Percentiles rank a stretch among this genome's conserved stretches.
These are phyloP conservation scores for Spathaspora passalidarum DNA, from an alignment of 805 yeast species.

Conservation along the genomic window DNA sequence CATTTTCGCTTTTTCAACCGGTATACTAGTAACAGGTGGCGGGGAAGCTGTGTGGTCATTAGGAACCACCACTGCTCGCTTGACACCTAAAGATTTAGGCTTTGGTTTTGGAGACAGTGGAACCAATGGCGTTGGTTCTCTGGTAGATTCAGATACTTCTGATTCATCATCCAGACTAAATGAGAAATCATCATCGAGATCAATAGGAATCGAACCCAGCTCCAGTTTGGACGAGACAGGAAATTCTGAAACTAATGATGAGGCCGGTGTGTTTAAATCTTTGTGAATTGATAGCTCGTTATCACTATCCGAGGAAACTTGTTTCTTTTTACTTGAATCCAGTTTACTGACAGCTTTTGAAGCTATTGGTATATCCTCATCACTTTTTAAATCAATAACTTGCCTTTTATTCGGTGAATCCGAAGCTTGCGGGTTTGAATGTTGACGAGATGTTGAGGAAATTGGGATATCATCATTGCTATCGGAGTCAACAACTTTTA, in stretches of 20 bases:
- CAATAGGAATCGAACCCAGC: neutral
- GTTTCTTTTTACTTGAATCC: constrained; percentile 2
- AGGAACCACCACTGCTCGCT: neutral
- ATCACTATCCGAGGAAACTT: too few relatives aligned
- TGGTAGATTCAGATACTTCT: neutral
- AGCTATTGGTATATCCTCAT: too few relatives aligned
- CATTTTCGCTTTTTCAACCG: too few relatives aligned
- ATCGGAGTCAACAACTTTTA: constrained; percentile 13
- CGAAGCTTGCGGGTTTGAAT: neutral
- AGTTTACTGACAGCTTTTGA: neutral
- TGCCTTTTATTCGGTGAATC: neutral
- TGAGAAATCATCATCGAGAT: neutral
- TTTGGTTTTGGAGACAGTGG: neutral
- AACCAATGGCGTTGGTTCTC: neutral
- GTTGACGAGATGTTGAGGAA: too few relatives aligned
- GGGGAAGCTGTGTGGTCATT: neutral
- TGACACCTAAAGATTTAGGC: neutral
- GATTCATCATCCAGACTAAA: constrained; percentile 4
- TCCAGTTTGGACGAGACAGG: neutral
- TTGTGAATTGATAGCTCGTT: too few relatives aligned
- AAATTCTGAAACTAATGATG: too few relatives aligned
- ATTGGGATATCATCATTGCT: constrained; percentile 11
- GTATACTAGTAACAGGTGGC: too few relatives aligned
- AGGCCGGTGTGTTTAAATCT: too few relatives aligned
- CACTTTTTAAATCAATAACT: too few relatives aligned